A percentile compares a stretch with the other conserved stretches of the same genome.
phyloP scores from a whole-genome alignment of 1,284 basidiomycete species.

The Wallemia mellicola region DNA sequence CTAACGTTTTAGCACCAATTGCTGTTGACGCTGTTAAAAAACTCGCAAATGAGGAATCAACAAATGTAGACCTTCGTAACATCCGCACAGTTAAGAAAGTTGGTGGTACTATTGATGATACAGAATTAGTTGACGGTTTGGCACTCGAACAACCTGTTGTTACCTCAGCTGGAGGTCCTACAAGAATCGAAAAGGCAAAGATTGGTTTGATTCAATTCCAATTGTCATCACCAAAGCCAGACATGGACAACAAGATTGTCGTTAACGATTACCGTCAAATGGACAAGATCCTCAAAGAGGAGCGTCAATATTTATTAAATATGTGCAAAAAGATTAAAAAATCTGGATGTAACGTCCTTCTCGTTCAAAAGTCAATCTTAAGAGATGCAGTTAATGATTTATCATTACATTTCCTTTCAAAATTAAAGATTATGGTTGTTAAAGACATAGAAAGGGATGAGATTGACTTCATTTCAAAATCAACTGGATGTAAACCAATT shows the following conservation, averaged over 20 bases:
- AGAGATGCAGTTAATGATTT: conserved; percentile 96
- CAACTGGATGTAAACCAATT: conserved; percentile 78
- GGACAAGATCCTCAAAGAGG: conserved; percentile 99
- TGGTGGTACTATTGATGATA: conserved; percentile 96
- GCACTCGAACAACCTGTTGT: conserved; percentile 90
- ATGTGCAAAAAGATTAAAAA: conserved; percentile 99
- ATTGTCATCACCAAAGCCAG: conserved; percentile 86
- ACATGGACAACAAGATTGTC: conserved; percentile 99
- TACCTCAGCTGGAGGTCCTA: conserved; percentile 64
- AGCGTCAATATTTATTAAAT: conserved; percentile 88
- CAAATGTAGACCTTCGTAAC: conserved; percentile 85
- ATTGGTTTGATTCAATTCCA: conserved; percentile 98
- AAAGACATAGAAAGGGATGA: conserved; percentile 98
- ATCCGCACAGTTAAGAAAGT: conserved; percentile 95
- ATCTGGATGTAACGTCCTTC: conserved; percentile 89
- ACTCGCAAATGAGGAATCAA: conserved; percentile 51
- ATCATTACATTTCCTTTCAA: conserved; percentile 93
- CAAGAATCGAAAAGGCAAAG: conserved; percentile 90
- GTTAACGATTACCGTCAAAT: conserved; percentile 99
- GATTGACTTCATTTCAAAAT: conserved; percentile 88
- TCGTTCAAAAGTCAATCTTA: conserved; percentile 92
- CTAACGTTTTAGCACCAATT: conserved; percentile 82
- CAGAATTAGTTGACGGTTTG: conserved; percentile 82
- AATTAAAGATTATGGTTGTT: conserved; percentile 84
- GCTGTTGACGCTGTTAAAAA: conserved; percentile 87